Base-by-base conservation (phyloP, 148 eudicot genomes). In the Vaccinium macrocarpon region DNA sequence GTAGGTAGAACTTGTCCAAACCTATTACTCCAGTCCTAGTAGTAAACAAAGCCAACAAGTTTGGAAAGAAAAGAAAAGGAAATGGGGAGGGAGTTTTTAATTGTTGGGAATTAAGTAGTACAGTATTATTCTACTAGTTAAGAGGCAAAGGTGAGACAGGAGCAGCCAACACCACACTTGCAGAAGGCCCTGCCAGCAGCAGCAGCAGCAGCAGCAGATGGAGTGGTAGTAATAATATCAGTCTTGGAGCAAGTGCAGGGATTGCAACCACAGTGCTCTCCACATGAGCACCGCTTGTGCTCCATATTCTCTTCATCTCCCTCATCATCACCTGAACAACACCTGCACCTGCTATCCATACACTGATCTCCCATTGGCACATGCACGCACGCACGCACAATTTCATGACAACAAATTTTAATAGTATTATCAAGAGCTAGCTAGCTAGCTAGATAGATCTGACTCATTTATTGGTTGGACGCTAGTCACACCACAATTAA, bases 241-340 rank as follows among this genome's bases (percentile, higher is more conserved):
- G 76, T 84, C 82, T 86, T 88, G 35, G 84, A 15, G 80, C 94
- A 89, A 9, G 82, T 86, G 81, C 94, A 91, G 0, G 95, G 94
- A 81, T 90, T 93, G 88, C 95, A 93, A 14, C 94, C 90, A 21
- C 95, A 93, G 84, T 93, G 95, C 23, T 90, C 91, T 16, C 94
- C 95, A 73, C 94, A 90, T 19, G 94, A 78, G 80, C 95, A 91
- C 56, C 16, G 82, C 90, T 81, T 90, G 89, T 91, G 93, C 49
- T 79, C 89, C 82, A 80, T 61, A 38, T 19, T 10, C 21, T 78
- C 32, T 68, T 46, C 83, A 9, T 38, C 80, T 81, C 12, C 90
- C 76, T 73, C 76, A 25, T 50, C 76, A 25, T 50, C 50, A 66
- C 73, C 73, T 25, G 38, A 68, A 68, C 73, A 11, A 13, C 29